Conservation (phyloP, 805 yeast species). For the Zygosaccharomyces siamensis region DNA sequence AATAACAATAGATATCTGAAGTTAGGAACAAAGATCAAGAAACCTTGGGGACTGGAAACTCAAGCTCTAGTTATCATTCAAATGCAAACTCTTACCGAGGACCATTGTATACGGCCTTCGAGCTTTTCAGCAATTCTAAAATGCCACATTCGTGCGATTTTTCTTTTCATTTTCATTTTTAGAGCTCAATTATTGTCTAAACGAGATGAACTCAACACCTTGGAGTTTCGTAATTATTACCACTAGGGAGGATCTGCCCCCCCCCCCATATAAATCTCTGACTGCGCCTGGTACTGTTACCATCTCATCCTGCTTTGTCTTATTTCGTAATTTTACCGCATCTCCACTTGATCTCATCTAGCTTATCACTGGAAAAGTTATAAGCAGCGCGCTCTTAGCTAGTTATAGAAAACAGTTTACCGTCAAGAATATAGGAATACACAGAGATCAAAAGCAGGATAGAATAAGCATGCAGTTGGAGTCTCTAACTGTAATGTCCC, state of each 20-base stretch:
- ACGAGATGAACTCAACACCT: too few relatives aligned
- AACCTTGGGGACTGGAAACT: not conserved
- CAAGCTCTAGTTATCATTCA: not conserved
- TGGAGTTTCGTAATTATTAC: too few relatives aligned
- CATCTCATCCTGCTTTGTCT: not conserved
- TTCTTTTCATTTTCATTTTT: not conserved
- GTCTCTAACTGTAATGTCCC: conserved; percentile 11
- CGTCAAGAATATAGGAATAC: too few relatives aligned
- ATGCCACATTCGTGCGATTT: not conserved
- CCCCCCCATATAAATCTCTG: too few relatives aligned
- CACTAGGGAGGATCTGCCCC: too few relatives aligned
- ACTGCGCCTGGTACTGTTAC: too few relatives aligned
- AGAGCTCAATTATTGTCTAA: too few relatives aligned
- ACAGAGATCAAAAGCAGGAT: not conserved
- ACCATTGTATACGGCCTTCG: too few relatives aligned
- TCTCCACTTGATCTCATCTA: not conserved
- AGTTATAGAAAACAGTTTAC: not conserved
- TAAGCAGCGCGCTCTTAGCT: conserved; percentile 3
- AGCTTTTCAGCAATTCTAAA: too few relatives aligned
- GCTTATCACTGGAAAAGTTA: not conserved
- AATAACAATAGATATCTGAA: not conserved
- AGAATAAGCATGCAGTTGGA: conserved; percentile 4
- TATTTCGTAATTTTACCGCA: not conserved
- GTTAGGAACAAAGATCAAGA: not conserved
- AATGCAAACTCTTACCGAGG: not conserved